A percentile compares a stretch with the other conserved stretches of the same genome.
These are phyloP conservation scores for Microcera coccophila DNA, from an alignment of 2,329 filamentous ascomycete genomes.

Conservation along the genomic window DNA sequence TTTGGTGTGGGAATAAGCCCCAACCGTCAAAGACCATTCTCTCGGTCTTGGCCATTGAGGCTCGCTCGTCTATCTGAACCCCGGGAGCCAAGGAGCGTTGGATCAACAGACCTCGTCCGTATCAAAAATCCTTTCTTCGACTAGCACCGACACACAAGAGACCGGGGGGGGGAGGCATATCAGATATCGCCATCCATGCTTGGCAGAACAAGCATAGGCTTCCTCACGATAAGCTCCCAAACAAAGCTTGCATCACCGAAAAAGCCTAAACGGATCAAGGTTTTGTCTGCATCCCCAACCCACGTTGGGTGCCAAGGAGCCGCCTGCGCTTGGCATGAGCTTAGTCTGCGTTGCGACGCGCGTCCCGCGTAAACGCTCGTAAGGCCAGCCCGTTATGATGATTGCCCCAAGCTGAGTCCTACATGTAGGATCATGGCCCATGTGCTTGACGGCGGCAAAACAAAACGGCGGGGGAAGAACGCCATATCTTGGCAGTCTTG, in stretches of 20 bases:
- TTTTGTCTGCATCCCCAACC: constrained; percentile 13
- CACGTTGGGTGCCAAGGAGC: constrained; percentile 13
- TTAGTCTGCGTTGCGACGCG: constrained; percentile 9
- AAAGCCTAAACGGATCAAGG: constrained; percentile 21
- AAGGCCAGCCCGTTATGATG: constrained; percentile 1
- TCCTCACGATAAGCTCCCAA: constrained; percentile 5
- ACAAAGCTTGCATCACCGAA: constrained; percentile 15
- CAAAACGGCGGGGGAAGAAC: constrained; percentile 1
- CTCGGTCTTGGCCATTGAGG: too few relatives aligned
- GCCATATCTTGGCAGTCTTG: constrained; percentile 16
- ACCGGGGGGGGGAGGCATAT: too few relatives aligned
- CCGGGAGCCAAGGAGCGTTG: too few relatives aligned
- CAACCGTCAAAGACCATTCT: too few relatives aligned
- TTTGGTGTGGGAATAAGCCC: too few relatives aligned
- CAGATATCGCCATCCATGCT: too few relatives aligned
- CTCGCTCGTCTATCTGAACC: too few relatives aligned
- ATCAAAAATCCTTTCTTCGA: too few relatives aligned
- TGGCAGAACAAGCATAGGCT: too few relatives aligned
- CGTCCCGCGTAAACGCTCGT: constrained; percentile 2
- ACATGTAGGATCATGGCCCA: constrained; percentile 3
- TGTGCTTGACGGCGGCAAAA: constrained; percentile 1
- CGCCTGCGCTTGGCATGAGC: constrained; percentile 11
- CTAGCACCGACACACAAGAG: too few relatives aligned
- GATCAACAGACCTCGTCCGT: too few relatives aligned
- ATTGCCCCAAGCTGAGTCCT: constrained; percentile 3